Evolutionary conservation across 805 yeast genomes (phyloP), one percentile per base, ranked within the genome.

Genomic region (Saturnispora hagleri): DNA sequence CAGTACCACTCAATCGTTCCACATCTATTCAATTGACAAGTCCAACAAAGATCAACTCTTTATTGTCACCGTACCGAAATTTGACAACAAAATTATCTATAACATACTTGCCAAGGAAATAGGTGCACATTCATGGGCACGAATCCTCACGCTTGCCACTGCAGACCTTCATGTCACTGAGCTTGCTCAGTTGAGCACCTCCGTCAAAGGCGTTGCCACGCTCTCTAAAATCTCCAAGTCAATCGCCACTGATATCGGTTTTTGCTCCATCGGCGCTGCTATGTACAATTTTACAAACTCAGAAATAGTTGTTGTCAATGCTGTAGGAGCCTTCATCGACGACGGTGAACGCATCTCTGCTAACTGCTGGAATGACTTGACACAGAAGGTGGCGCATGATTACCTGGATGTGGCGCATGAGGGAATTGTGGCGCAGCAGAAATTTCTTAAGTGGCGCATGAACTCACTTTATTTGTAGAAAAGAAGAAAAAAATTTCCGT

Each of bases 51-150:
- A 57, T 2, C 40, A 47, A 20, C 26, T 60, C 28, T 52, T 53
- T 48, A 43, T 59, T 31, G 34, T 60, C 9, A 46, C 52, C 7
- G 46, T 63, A 3, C 69, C 69, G 1, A 44, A 33, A 13, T 58
- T 63, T 52, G 52, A 53, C 31, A 57, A 60, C 53, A 60, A 58
- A 36, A 40, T 57, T 31, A 55, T 60, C 22, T 64, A 64, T 55
- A 62, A 65, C 46, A 42, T 60, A 3, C 17, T 64, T 5, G 54
- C 67, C 1, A 52, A 46, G 24, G 35, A 47, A 12, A 5, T 46
- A 3, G 15, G 27, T 15, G 22, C 9, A 20, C 12, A 20, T 17
- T 18, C 22, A 1, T 49, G 36, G 20, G 24, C 17, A 20, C 17
- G 17, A 5, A 24, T 43, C 12, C 8, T 33, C 4, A 20, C 47